Conservation (phyloP, 2,329 filamentous ascomycete genomes). For the Fusarium albidum region DNA sequence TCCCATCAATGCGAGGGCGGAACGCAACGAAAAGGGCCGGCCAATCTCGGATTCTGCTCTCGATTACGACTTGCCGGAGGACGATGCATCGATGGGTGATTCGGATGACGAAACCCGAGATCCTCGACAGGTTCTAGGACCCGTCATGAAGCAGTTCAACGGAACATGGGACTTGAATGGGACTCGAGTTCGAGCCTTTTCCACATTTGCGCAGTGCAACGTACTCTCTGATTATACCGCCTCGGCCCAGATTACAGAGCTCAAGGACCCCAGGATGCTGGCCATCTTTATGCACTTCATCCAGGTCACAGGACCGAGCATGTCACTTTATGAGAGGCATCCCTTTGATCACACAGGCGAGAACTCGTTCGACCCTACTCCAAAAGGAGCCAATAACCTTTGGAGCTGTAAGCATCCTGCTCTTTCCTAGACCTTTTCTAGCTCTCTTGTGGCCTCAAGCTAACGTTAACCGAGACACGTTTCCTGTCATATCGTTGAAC, state of each 20-base stretch:
- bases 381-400: constrained; percentile 69
- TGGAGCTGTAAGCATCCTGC: constrained; percentile 64
- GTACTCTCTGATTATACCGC: constrained; percentile 73
- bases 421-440: too few species aligned
- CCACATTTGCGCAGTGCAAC: constrained; percentile 56
- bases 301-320: constrained; percentile 82
- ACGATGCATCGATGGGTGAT: constrained; percentile 69
- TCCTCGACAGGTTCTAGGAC: constrained; percentile 45
- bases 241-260: constrained; percentile 71
- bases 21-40: constrained; percentile 9
- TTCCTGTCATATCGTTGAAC: constrained; percentile 83
- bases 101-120: constrained; percentile 65
- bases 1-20: constrained; percentile 13
- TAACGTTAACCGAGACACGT: constrained; percentile 64
- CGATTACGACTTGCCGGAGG: constrained; percentile 51
- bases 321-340: constrained; percentile 89
- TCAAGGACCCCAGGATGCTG: constrained; percentile 82
- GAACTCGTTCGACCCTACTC: constrained; percentile 65
- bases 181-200: constrained; percentile 59
- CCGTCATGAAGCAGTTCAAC: constrained; percentile 48
- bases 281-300: constrained; percentile 93
- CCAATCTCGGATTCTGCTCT: constrained; percentile 20
- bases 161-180: constrained; percentile 43
- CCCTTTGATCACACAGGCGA: constrained; percentile 73
- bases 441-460: neutral